These are phyloP conservation scores for Boletus reticulatus DNA, from an alignment of 768 basidiomycete genomes.

Conservation along the genomic window DNA sequence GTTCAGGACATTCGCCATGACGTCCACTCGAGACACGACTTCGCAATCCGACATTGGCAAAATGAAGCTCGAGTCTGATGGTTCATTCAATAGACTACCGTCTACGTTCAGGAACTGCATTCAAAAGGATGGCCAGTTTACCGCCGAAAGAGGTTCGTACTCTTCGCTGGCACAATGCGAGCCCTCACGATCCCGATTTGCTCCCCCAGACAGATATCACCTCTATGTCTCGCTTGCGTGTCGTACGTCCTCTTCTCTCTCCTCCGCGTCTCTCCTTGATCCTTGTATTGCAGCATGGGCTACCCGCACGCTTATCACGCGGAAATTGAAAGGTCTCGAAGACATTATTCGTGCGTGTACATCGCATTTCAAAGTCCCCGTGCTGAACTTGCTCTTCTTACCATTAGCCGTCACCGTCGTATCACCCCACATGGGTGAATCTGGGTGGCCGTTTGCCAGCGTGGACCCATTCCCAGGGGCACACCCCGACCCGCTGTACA, in stretches of 20 bases:
- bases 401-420: slow-evolving; percentile 70
- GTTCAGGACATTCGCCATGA: slow-evolving; percentile 22
- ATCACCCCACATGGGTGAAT: slow-evolving; percentile 78
- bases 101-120: slow-evolving; percentile 56
- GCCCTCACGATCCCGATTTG: background rate
- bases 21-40: slow-evolving; percentile 32
- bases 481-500: slow-evolving; percentile 71
- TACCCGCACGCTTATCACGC: slow-evolving; percentile 81
- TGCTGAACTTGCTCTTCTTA: background rate
- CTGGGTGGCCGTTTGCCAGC: slow-evolving; percentile 87
- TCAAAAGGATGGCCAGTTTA: slow-evolving; percentile 55
- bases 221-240: slow-evolving; percentile 89
- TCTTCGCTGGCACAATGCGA: background rate
- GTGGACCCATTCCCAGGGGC: slow-evolving; percentile 68
- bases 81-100: slow-evolving; percentile 60
- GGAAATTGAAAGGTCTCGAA: slow-evolving; percentile 92
- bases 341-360: slow-evolving; percentile 65
- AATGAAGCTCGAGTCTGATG: slow-evolving; percentile 54
- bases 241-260: slow-evolving; percentile 45
- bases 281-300: slow-evolving; percentile 73
- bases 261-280: no score
- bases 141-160: slow-evolving; percentile 72
- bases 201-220: slow-evolving; percentile 72
- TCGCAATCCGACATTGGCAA: slow-evolving; percentile 52
- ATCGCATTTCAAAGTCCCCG: background rate